A percentile compares a stretch with the other conserved stretches of the same genome.
Conservation (phyloP, 805 yeast genomes). For the Saccharomyces paradoxus region DNA sequence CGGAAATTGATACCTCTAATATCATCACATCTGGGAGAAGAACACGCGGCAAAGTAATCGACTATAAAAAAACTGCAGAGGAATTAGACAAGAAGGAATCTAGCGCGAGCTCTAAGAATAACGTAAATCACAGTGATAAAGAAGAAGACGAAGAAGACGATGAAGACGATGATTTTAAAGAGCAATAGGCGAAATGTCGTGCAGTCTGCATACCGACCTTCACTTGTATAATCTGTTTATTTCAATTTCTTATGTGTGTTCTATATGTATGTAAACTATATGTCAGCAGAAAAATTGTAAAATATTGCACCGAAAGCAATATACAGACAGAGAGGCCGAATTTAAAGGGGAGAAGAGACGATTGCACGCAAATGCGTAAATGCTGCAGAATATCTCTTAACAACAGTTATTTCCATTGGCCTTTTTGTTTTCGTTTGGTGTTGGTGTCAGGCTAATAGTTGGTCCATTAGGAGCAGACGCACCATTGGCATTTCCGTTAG, state of each 20-base stretch:
- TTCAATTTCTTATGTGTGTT: neutral
- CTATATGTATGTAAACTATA: neutral
- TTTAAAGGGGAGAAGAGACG: neutral
- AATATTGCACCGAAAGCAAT: neutral
- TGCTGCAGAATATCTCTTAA: conserved; percentile 27
- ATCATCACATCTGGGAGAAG: conserved; percentile 81
- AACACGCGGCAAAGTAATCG: conserved; percentile 84
- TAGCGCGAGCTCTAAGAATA: conserved; percentile 33
- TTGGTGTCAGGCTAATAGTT: conserved; percentile 85
- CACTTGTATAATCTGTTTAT: neutral
- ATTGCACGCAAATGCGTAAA: neutral
- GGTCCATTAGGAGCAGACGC: conserved; percentile 75
- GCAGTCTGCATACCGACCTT: no score
- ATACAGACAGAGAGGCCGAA: neutral
- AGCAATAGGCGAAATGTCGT: neutral
- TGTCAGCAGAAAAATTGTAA: neutral
- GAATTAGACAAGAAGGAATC: conserved; percentile 43
- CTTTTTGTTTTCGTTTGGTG: conserved; percentile 74
- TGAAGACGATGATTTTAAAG: conserved; percentile 20
- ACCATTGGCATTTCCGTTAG: conserved; percentile 5
- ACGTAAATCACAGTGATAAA: conserved; percentile 39
- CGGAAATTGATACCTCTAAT: conserved; percentile 73
- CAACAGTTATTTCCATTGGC: conserved; percentile 53
- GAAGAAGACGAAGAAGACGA: conserved; percentile 21
- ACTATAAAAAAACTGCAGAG: conserved; percentile 72